Evolutionary conservation across 306 rosid species (phyloP), one percentile per base, ranked within the genome.

Genomic region (Pterocarpus macrocarpus): DNA sequence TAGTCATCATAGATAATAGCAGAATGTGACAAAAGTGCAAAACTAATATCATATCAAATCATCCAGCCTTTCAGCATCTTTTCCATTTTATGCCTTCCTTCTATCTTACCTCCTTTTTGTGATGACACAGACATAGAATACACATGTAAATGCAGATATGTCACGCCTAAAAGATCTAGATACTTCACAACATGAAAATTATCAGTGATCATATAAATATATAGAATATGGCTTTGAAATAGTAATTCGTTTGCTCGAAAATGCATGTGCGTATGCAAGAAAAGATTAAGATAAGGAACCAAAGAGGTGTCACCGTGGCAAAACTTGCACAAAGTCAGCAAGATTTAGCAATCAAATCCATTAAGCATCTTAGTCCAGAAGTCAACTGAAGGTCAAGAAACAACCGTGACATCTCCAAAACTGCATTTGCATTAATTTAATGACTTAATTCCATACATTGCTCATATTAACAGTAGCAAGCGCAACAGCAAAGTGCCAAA

Each of bases 391-490:
- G 11, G 47, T 8, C 8, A 22, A 43, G 65, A 69, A 69, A 34
- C 17, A 35, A 65, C 50, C 45, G 17, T 36, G 64, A 49, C 62
- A 57, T 32, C 15, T 3, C 28, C 56, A 33, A 72, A 77, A 65
- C 22, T 57, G 35, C 32, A 58, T 11, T 63, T 69, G 52, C 71
- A 70, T 36, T 38, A 43, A 5, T 17, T 64, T n/a, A 68, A 36
- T 2, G 39, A 73, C 38, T 4, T 16, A 69, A 73, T 62, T 73
- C 55, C 44, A 71, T 44, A 62, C 47, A 52, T 67, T 61, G 71
- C 15, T 30, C 49, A 7, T 36, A 55, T 1, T 22, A 22, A 0
- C 28, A 4, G 45, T 43, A 32, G 55, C 70, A 82, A 74, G 56
- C 12, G 56, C 41, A 50, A 39, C n/a, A 69, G 28, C 28, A 22